These are phyloP conservation scores for Colletotrichum gigasporum DNA, from an alignment of 2,329 filamentous ascomycete genomes.

Conservation along the genomic window DNA sequence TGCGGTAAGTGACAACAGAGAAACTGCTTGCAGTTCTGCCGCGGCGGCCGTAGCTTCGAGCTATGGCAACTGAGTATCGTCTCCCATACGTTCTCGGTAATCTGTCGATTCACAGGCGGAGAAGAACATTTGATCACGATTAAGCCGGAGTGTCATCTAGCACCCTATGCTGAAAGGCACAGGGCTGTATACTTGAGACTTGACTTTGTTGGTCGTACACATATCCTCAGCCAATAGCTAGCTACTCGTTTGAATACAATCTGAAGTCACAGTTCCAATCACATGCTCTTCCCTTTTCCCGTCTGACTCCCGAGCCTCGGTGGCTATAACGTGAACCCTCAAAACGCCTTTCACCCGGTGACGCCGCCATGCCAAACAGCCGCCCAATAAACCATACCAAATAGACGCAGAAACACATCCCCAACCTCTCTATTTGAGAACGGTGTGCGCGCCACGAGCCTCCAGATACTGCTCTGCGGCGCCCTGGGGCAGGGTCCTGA, in stretches of 20 bases:
- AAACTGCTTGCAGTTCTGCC: constrained; percentile 47
- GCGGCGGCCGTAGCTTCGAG: constrained; percentile 62
- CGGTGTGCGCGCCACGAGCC: constrained; percentile 88
- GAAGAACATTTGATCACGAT: constrained; percentile 83
- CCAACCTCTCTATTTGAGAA: constrained; percentile 79
- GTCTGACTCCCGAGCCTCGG: neutral
- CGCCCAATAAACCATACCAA: neutral
- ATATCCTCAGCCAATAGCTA: neutral
- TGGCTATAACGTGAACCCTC: neutral
- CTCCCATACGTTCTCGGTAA: constrained; percentile 82
- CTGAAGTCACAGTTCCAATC: neutral
- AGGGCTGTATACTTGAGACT: constrained; percentile 87
- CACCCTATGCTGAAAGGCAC: constrained; percentile 80
- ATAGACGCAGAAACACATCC: too few relatives aligned
- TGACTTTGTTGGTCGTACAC: constrained; percentile 96
- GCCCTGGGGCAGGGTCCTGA: constrained; percentile 82
- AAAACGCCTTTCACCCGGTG: neutral
- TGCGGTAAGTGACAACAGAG: neutral
- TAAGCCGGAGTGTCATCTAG: constrained; percentile 98
- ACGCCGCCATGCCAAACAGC: neutral
- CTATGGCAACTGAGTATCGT: constrained; percentile 71
- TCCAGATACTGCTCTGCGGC: constrained; percentile 90
- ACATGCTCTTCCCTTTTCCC: neutral
- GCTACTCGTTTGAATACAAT: neutral
- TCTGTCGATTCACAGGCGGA: constrained; percentile 79